Evolutionary conservation across 805 yeast genomes (phyloP).

Genomic region (Myxozyma melibiosi): DNA sequence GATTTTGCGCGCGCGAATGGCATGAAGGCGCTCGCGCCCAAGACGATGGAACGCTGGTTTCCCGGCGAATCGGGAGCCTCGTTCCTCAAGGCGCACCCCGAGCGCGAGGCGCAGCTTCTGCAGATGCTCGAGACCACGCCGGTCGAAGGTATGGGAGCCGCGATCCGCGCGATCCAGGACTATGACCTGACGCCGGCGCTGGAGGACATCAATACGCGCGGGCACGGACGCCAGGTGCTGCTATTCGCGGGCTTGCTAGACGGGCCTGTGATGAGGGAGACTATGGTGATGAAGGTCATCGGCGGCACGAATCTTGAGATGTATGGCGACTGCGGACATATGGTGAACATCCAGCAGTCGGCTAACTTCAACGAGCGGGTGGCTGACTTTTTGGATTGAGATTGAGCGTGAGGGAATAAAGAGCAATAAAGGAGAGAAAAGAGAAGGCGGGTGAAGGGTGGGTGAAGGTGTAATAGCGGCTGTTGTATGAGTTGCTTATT

Average conservation of each 20-base stretch:
- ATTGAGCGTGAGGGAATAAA: not conserved
- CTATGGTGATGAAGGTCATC: constrained; percentile 14
- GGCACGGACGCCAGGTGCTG: constrained; percentile 15
- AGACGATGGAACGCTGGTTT: constrained; percentile 29
- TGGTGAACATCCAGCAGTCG: constrained; percentile 26
- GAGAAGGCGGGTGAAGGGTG: too few relatives aligned
- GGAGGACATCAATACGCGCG: constrained; percentile 16
- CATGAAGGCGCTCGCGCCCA: constrained; percentile 25
- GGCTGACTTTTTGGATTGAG: constrained; percentile 18
- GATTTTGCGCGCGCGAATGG: constrained; percentile 23
- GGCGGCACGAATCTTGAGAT: constrained; percentile 15
- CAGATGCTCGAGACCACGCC: constrained; percentile 17
- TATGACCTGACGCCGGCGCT: constrained; percentile 26
- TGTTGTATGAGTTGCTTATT: too few relatives aligned
- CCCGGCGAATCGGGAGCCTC: constrained; percentile 21
- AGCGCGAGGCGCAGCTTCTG: constrained; percentile 17
- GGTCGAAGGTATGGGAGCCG: constrained; percentile 24
- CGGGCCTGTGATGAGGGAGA: constrained; percentile 21
- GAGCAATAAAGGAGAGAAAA: not conserved
- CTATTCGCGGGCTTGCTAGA: constrained; percentile 27
- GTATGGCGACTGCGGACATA: constrained; percentile 22
- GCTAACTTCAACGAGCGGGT: constrained; percentile 22
- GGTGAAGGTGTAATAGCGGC: too few relatives aligned
- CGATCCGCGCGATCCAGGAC: constrained; percentile 28
- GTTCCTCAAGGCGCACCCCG: constrained; percentile 13